Evolutionary conservation across 2,329 filamentous ascomycete genomes (phyloP).

Genomic region (Colletotrichum lentis): DNA sequence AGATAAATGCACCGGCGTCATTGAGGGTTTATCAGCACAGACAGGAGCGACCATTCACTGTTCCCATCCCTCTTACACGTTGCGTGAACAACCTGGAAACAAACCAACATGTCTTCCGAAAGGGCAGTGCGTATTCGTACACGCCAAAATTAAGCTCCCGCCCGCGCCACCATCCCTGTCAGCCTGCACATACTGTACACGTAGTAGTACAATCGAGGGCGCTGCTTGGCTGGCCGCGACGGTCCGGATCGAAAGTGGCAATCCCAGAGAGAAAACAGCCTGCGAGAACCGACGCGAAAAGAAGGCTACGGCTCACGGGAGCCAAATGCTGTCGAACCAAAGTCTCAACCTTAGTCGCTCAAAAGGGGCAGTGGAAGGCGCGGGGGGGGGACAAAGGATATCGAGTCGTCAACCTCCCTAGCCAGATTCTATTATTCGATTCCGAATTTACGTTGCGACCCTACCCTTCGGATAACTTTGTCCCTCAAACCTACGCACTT

Average conservation of each 20-base stretch:
- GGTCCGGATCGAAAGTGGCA: constrained; percentile 8
- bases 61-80: neutral
- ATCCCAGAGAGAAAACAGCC: neutral
- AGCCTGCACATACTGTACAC: neutral
- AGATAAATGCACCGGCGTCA: neutral
- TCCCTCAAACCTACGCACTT: neutral
- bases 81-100: neutral
- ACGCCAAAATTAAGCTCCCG: neutral
- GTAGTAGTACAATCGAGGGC: too few relatives aligned
- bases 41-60: neutral
- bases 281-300: neutral
- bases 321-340: constrained; percentile 12
- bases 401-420: constrained; percentile 9
- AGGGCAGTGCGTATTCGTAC: constrained; percentile 2
- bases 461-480: neutral
- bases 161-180: neutral
- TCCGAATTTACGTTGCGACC: constrained; percentile 11
- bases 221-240: neutral
- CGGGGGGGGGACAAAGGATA: constrained; percentile 9
- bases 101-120: neutral
- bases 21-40: neutral
- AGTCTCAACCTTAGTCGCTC: constrained; percentile 9
- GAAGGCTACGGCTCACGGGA: constrained; percentile 17
- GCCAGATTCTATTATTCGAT: neutral
- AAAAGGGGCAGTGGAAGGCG: neutral